phyloP scores from a whole-genome alignment of 345 rosid species.

The Citrus hindsii region DNA sequence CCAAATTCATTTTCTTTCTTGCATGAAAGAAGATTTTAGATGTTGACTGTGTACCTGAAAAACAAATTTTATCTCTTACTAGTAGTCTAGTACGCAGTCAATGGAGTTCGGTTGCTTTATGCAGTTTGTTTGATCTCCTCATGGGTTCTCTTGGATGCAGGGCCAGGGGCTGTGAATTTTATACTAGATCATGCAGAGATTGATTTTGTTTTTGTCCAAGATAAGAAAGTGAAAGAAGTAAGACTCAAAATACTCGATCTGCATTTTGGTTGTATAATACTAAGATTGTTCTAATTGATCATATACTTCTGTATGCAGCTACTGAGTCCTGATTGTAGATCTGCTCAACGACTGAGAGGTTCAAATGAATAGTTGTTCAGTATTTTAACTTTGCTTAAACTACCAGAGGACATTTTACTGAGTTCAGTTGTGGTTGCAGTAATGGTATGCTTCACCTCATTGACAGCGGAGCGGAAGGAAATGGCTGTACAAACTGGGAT shows the following conservation, averaged over 20 bases:
- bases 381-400: conserved; percentile 10
- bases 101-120: background rate
- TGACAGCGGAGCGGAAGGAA: conserved; percentile 53
- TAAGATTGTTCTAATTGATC: conserved; percentile 1
- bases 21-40: background rate
- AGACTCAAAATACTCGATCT: conserved; percentile 7
- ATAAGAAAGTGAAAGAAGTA: conserved; percentile 72
- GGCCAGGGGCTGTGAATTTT: conserved; percentile 80
- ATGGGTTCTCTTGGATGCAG: conserved; percentile 37
- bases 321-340: conserved; percentile 47
- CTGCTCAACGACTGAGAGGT: conserved; percentile 64
- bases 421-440: conserved; percentile 47
- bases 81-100: background rate
- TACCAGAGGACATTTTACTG: conserved; percentile 9
- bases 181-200: conserved; percentile 86
- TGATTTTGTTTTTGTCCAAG: conserved; percentile 76
- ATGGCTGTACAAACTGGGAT: conserved; percentile 44
- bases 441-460: conserved; percentile 64
- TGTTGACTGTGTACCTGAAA: background rate
- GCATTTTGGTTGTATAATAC: background rate
- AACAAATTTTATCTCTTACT: background rate
- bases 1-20: conserved; percentile 4
- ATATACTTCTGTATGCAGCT: conserved; percentile 40
- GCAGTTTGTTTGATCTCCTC: background rate
- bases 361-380: conserved; percentile 13